These are phyloP conservation scores for Narthecium ossifragum DNA, from an alignment of 106 monocot genomes.

Conservation along the genomic window DNA sequence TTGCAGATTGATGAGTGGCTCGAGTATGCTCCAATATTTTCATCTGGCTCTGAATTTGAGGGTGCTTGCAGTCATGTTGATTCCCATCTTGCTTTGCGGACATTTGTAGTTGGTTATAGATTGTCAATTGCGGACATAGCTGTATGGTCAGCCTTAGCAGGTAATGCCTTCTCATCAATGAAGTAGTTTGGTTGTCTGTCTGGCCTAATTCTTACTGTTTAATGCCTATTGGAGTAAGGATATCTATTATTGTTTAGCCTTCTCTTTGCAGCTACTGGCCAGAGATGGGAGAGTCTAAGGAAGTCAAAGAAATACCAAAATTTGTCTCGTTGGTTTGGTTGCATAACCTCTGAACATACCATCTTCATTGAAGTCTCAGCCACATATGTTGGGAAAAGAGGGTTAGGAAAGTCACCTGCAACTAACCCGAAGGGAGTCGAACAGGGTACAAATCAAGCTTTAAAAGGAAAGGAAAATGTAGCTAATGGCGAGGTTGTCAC, in stretches of 20 bases:
- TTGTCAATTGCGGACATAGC: constrained; percentile 81
- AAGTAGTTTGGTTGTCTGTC: not conserved
- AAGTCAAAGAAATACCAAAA: constrained; percentile 79
- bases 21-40: constrained; percentile 44
- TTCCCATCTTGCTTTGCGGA: constrained; percentile 42
- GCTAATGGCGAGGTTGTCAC: constrained; percentile 17
- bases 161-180: constrained; percentile 20
- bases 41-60: constrained; percentile 62
- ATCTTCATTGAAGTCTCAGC: constrained; percentile 61
- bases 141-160: constrained; percentile 88
- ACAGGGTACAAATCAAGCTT: constrained; percentile 2
- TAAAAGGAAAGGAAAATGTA: constrained; percentile 17
- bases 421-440: constrained; percentile 30
- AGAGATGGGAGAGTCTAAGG: constrained; percentile 94
- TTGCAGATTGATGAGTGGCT: constrained; percentile 86
- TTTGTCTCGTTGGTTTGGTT: constrained; percentile 78
- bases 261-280: constrained; percentile 65
- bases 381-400: constrained; percentile 87
- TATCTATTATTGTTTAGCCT: no score
- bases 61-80: constrained; percentile 67
- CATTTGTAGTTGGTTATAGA: constrained; percentile 75
- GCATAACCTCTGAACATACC: constrained; percentile 43
- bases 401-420: constrained; percentile 64
- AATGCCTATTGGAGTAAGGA: no score
- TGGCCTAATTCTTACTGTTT: not conserved